Percentiles rank a stretch among this genome's conserved stretches.
These are phyloP conservation scores for Rasamsonia emersonii DNA, from an alignment of 2,329 filamentous ascomycete genomes.

Conservation along the genomic window DNA sequence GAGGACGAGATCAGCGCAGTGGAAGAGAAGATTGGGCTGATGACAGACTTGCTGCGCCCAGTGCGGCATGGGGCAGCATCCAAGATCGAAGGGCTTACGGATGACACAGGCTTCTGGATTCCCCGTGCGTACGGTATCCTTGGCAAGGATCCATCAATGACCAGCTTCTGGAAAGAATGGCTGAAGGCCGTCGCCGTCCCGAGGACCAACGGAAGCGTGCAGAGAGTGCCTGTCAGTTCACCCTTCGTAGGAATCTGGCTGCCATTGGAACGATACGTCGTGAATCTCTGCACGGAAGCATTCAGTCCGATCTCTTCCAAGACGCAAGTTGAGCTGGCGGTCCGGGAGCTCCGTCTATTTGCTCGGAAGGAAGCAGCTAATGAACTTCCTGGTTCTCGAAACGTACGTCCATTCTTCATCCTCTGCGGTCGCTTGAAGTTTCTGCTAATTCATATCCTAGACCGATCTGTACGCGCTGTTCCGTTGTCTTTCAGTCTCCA, in stretches of 20 bases:
- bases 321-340: constrained; percentile 86
- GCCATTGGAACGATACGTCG: constrained; percentile 88
- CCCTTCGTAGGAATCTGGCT: constrained; percentile 92
- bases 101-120: constrained; percentile 93
- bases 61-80: constrained; percentile 89
- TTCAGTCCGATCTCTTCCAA: constrained; percentile 86
- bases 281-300: constrained; percentile 93
- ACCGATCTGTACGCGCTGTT: constrained; percentile 92
- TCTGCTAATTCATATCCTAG: constrained; percentile 15
- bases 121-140: constrained; percentile 89
- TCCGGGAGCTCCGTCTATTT: constrained; percentile 84
- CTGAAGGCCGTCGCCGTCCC: constrained; percentile 86
- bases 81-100: constrained; percentile 93
- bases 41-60: constrained; percentile 91
- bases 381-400: constrained; percentile 84
- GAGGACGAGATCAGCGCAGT: constrained; percentile 93
- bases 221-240: constrained; percentile 78
- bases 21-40: constrained; percentile 92
- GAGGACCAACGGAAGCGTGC: constrained; percentile 80
- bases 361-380: constrained; percentile 88
- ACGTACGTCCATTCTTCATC: constrained; percentile 29
- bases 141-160: constrained; percentile 72
- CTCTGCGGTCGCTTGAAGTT: constrained; percentile 4
- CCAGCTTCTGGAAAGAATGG: constrained; percentile 98
- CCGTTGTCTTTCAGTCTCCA: constrained; percentile 78